Evolutionary conservation across 2,329 filamentous ascomycete genomes (phyloP).

Genomic region (Exophiala oligosperma): DNA sequence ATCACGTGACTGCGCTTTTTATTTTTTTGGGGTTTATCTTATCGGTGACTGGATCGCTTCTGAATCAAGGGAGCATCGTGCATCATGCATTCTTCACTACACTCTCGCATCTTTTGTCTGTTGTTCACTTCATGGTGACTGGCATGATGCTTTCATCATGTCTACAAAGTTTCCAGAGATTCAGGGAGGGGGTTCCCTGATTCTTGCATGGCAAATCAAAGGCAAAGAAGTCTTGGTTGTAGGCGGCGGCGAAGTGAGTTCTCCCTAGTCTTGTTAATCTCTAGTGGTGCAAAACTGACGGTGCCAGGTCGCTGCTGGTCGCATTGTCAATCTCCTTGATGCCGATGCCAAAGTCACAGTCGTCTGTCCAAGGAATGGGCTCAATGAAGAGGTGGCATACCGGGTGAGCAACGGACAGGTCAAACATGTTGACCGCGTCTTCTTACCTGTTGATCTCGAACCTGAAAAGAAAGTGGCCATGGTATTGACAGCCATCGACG

Average conservation of each 20-base stretch:
- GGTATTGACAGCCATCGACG: constrained; percentile 91
- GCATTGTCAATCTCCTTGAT: constrained; percentile 91
- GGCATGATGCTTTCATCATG: constrained; percentile 39
- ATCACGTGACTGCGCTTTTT: not conserved
- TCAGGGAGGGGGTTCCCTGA: constrained; percentile 87
- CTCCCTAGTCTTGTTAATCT: not conserved
- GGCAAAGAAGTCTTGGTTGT: constrained; percentile 89
- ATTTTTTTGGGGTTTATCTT: too few relatives aligned
- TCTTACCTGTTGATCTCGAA: constrained; percentile 84
- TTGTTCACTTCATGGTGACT: constrained; percentile 15
- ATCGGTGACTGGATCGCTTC: not conserved
- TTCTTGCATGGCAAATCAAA: constrained; percentile 93
- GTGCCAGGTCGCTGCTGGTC: constrained; percentile 83
- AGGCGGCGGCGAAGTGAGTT: constrained; percentile 84
- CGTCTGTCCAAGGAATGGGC: constrained; percentile 73
- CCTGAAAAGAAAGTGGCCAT: constrained; percentile 64
- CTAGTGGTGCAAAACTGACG: constrained; percentile 11
- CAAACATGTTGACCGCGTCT: constrained; percentile 76
- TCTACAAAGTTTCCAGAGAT: constrained; percentile 69
- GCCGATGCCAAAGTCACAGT: constrained; percentile 90
- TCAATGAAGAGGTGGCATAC: constrained; percentile 85
- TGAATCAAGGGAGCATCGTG: not conserved
- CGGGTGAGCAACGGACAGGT: constrained; percentile 76
- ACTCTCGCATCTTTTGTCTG: constrained; percentile 15
- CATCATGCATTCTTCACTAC: constrained; percentile 24